Base-by-base conservation (phyloP, 805 yeast genomes). In the Starmerella davenportii region DNA sequence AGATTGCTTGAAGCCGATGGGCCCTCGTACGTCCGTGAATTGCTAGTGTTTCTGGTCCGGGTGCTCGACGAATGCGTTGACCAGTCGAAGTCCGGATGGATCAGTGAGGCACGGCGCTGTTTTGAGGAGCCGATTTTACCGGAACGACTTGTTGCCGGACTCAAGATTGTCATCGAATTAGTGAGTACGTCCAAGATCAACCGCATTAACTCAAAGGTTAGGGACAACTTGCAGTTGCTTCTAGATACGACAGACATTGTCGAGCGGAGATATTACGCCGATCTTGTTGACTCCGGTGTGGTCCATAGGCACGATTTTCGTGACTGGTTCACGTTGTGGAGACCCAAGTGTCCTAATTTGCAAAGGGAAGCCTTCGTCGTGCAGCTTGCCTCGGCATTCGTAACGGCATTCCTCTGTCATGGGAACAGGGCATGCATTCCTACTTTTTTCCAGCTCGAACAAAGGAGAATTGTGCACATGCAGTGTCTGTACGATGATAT, bases 171-270 rank as follows among this genome's bases (percentile, higher is more conserved):
- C 7, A 81, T 85, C 53, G 76, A 79, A 42, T 77, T 87, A 41
- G 63, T 87, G 45, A 95, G 85, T 57, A 87, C 93, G 9, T 84
- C 85, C 93, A 87, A 85, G 56, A 64, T 85, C 44, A 95, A 87
- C 53, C 90, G 84, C 40, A 94, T 95, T 14, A 85, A 85, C 59
- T 94, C 85, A 54, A 95, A 85, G 59, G 80, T 87, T 39, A 68
- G 93, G 47, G 72, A 81, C 17, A 62, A 84, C 38, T 68, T 95
- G 51, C 93, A 94, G 2, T 76, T 78, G 2, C 64, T 87, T 35
- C 72, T 82, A 41, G 84, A 81, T 50, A 79, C 90, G 27, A 90
- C 94, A 2, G 77, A 79, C 11, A 85, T 79, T 43, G 80, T 85
- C 52, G 96, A 85, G 60, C 74, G 74, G 50, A 93, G 80, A 55